A percentile compares a stretch with the other conserved stretches of the same genome.
These are phyloP conservation scores for Sarocladium strictum DNA, from an alignment of 2,329 filamentous ascomycete species.

Conservation along the genomic window DNA sequence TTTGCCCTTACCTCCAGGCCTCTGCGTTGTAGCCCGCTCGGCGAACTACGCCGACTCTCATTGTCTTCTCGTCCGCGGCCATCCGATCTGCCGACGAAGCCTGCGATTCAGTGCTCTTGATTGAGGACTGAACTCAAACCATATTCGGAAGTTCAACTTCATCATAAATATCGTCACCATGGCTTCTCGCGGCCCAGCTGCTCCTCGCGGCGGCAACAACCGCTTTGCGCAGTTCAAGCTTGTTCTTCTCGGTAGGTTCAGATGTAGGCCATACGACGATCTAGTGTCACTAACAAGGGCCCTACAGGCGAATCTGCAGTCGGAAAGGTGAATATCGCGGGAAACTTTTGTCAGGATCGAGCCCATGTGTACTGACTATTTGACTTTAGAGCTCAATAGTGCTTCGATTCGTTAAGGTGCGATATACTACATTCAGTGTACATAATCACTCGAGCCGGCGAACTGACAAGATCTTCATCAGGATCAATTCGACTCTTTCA, in stretches of 20 bases:
- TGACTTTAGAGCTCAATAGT: constrained; percentile 81
- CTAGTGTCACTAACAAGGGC: neutral
- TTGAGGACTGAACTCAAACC: neutral
- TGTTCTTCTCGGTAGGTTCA: constrained; percentile 77
- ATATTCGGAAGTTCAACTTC: constrained; percentile 15
- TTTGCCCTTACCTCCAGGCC: neutral
- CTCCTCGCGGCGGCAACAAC: constrained; percentile 61
- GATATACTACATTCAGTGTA: constrained; percentile 16
- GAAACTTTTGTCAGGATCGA: too few species aligned
- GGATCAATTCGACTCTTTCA: constrained; percentile 98
- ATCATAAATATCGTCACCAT: constrained; percentile 46
- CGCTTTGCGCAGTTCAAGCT: constrained; percentile 99
- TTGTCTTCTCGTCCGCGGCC: neutral
- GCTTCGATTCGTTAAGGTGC: constrained; percentile 93
- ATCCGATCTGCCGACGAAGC: neutral
- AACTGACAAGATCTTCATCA: constrained; percentile 27
- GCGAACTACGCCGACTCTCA: neutral
- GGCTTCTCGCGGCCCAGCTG: constrained; percentile 71
- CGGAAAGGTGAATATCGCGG: constrained; percentile 95
- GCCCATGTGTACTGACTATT: constrained; percentile 16
- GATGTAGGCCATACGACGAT: neutral
- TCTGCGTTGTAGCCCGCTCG: neutral
- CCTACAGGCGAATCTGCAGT: constrained; percentile 90
- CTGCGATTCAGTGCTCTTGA: neutral
- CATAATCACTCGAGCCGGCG: neutral